Conservation (phyloP, 2,329 filamentous ascomycete species). For the Ophiostoma angusticollis region DNA sequence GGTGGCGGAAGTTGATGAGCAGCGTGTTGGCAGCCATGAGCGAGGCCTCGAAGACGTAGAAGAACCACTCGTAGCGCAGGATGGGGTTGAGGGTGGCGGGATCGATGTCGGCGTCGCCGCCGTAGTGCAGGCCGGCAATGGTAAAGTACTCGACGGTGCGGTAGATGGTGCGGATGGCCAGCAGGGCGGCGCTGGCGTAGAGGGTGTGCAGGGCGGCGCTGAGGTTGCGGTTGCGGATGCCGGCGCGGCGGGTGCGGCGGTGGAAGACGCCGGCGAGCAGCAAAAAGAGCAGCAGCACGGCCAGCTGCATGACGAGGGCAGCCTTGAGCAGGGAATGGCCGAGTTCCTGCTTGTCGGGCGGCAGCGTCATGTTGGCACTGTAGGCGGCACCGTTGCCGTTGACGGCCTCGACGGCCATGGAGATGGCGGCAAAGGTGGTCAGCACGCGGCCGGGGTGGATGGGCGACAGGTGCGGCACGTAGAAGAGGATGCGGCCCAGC, state of each 20-base stretch:
- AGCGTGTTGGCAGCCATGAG: conserved; percentile 39
- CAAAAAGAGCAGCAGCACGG: conserved; percentile 37
- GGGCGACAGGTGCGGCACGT: conserved; percentile 47
- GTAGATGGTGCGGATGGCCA: conserved; percentile 42
- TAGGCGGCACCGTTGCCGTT: conserved; percentile 36
- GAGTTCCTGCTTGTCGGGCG: conserved; percentile 23
- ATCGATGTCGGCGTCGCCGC: conserved; percentile 49
- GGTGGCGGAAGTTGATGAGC: conserved; percentile 38
- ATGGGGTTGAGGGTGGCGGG: conserved; percentile 38
- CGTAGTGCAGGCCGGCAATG: conserved; percentile 38
- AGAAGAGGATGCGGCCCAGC: conserved; percentile 47
- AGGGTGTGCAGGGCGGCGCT: conserved; percentile 31
- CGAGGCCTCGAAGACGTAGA: conserved; percentile 42
- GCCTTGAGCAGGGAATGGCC: conserved; percentile 36
- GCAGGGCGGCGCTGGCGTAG: conserved; percentile 36
- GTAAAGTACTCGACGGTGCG: conserved; percentile 47
- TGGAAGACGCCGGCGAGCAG: conserved; percentile 37
- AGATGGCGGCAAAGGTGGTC: conserved; percentile 33
- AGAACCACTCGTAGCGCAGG: conserved; percentile 45
- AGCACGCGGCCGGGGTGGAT: conserved; percentile 33
- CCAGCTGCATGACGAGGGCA: conserved; percentile 41
- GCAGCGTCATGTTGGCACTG: conserved; percentile 31
- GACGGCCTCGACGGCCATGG: conserved; percentile 33
- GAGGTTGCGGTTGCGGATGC: conserved; percentile 22
- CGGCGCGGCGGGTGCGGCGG: conserved; percentile 26